These are phyloP conservation scores for Leptoxyphium fumago DNA, from an alignment of 2,329 filamentous ascomycete species.

Conservation along the genomic window DNA sequence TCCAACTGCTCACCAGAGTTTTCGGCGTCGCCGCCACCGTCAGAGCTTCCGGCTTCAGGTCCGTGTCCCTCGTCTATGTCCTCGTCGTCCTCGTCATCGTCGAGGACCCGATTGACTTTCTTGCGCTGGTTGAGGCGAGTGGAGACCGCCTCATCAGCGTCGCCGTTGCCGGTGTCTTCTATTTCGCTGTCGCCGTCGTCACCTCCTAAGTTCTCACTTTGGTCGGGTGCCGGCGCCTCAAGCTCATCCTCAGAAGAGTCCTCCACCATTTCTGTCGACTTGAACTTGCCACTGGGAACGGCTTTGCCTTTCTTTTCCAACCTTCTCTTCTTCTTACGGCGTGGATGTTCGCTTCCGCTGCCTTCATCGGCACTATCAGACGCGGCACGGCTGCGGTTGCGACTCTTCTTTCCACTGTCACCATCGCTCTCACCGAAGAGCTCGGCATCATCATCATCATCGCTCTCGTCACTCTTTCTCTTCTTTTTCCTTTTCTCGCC, in stretches of 20 bases:
- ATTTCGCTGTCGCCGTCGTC: constrained; percentile 17
- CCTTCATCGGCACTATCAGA: constrained; percentile 23
- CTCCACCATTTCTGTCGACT: constrained; percentile 71
- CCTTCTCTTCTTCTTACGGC: constrained; percentile 44
- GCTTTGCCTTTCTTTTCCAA: constrained; percentile 38
- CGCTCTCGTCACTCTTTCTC: constrained; percentile 29
- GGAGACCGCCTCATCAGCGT: constrained; percentile 1
- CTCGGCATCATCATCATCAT: constrained; percentile 28
- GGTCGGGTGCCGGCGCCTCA: constrained; percentile 5
- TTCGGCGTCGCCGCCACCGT: background rate
- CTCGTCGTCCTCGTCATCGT: constrained; percentile 20
- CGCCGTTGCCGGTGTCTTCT: constrained; percentile 5
- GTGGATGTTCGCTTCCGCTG: constrained; percentile 45
- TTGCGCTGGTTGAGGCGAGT: constrained; percentile 9
- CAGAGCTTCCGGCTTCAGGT: background rate
- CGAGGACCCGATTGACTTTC: constrained; percentile 17
- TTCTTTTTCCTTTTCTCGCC: constrained; percentile 46
- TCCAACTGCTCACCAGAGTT: background rate
- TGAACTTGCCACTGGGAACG: constrained; percentile 48
- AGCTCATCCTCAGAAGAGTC: constrained; percentile 52
- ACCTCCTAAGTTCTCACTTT: constrained; percentile 7
- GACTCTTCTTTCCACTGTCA: constrained; percentile 23
- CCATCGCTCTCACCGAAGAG: constrained; percentile 33
- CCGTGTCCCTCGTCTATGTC: background rate
- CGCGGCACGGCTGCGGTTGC: constrained; percentile 19